Evolutionary conservation across 345 rosid genomes (phyloP).

Genomic region (Salix purpurea): DNA sequence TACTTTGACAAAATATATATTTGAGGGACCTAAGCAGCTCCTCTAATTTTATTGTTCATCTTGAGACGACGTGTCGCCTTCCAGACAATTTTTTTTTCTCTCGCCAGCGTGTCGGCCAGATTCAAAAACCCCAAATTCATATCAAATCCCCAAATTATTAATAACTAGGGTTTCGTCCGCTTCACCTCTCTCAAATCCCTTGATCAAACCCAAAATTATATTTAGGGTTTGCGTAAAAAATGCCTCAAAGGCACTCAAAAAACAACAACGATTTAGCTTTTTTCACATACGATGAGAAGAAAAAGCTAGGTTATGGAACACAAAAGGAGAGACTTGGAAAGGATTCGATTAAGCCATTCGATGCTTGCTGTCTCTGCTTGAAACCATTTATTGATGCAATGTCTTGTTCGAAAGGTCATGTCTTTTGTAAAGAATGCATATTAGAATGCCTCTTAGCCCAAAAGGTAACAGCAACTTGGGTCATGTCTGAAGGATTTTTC

Average conservation of each 20-base stretch:
- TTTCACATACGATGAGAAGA: slow-evolving; percentile 97
- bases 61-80: too few species aligned
- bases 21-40: too few species aligned
- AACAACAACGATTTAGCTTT: slow-evolving; percentile 93
- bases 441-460: slow-evolving; percentile 82
- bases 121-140: background rate
- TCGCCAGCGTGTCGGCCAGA: background rate
- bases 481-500: too few species aligned
- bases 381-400: slow-evolving; percentile 81
- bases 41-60: too few species aligned
- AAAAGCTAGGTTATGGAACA: slow-evolving; percentile 88
- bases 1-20: too few species aligned
- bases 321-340: slow-evolving; percentile 92
- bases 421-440: slow-evolving; percentile 85
- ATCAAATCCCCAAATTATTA: background rate
- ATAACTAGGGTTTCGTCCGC: background rate
- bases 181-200: background rate
- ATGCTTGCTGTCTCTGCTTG: slow-evolving; percentile 90
- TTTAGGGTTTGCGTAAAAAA: slow-evolving; percentile 13
- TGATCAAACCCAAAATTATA: too few species aligned
- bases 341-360: slow-evolving; percentile 94
- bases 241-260: slow-evolving; percentile 99
- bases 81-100: too few species aligned
- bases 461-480: slow-evolving; percentile 42
- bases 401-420: slow-evolving; percentile 92